phyloP scores from a whole-genome alignment of 768 basidiomycete species.

The Tylopilus sp. region DNA sequence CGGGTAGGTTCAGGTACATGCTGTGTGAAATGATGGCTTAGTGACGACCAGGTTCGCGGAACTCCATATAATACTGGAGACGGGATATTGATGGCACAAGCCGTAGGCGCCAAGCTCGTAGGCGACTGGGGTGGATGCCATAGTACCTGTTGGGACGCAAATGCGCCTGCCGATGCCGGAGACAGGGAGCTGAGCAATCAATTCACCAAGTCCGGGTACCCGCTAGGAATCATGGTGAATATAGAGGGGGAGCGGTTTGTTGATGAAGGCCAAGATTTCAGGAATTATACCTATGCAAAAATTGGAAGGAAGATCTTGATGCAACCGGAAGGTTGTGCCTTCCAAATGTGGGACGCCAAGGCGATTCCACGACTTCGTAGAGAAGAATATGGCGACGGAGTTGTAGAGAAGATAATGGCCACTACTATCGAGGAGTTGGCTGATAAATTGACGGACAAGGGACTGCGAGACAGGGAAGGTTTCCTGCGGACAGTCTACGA shows the following conservation, averaged over 20 bases:
- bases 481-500: constrained; percentile 46
- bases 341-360: constrained; percentile 62
- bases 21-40: neutral
- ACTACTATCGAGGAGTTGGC: constrained; percentile 49
- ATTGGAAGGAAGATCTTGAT: constrained; percentile 57
- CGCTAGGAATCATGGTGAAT: constrained; percentile 69
- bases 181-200: constrained; percentile 62
- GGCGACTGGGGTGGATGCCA: constrained; percentile 75
- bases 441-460: constrained; percentile 40
- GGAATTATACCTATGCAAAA: constrained; percentile 72
- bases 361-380: constrained; percentile 42
- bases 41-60: constrained; percentile 50
- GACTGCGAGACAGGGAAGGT: constrained; percentile 39
- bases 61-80: constrained; percentile 74
- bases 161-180: constrained; percentile 49
- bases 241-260: constrained; percentile 56
- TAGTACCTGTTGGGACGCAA: constrained; percentile 68
- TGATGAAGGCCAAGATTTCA: constrained; percentile 69
- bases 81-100: constrained; percentile 50
- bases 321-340: constrained; percentile 58
- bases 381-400: constrained; percentile 64
- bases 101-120: constrained; percentile 48
- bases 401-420: constrained; percentile 55
- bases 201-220: constrained; percentile 72
- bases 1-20: constrained; percentile 35